phyloP scores from a whole-genome alignment of 192 early-diverging fungal genomes.

The Backusella tuberculispora region DNA sequence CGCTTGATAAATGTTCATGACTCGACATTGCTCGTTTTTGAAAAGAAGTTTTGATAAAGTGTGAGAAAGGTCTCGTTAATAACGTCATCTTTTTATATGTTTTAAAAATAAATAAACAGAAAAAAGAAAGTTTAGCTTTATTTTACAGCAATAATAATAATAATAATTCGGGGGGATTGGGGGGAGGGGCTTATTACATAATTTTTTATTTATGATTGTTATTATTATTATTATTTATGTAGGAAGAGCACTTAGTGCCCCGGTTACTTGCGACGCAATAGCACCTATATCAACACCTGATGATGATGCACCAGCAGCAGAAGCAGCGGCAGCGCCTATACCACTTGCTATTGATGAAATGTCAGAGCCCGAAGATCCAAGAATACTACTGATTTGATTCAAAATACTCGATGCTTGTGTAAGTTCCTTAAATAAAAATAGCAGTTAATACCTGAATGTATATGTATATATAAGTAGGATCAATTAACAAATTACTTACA shows the following conservation, averaged over 20 bases:
- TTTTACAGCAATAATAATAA: neutral
- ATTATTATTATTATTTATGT: neutral
- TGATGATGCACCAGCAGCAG: neutral
- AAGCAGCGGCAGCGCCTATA: neutral
- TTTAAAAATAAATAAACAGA: constrained; percentile 2
- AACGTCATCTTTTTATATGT: neutral
- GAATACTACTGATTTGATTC: neutral
- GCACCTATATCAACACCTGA: neutral
- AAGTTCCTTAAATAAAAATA: neutral
- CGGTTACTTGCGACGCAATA: neutral
- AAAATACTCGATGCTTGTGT: neutral
- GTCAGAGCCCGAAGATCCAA: neutral
- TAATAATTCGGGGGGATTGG: neutral
- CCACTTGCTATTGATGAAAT: constrained; percentile 1
- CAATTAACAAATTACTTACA: constrained; percentile 4
- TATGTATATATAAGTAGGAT: neutral
- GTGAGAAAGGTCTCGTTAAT: neutral
- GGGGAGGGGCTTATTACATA: neutral
- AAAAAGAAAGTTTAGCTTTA: constrained; percentile 6
- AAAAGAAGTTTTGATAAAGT: constrained; percentile 17
- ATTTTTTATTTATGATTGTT: neutral
- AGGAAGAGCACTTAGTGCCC: neutral
- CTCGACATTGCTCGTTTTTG: constrained; percentile 13
- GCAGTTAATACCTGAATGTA: neutral
- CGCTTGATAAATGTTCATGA: constrained; percentile 41